Percentiles rank a stretch among this genome's conserved stretches.
Conservation (phyloP, 352 stramenopile species). For the Phytopythium oedochilum region DNA sequence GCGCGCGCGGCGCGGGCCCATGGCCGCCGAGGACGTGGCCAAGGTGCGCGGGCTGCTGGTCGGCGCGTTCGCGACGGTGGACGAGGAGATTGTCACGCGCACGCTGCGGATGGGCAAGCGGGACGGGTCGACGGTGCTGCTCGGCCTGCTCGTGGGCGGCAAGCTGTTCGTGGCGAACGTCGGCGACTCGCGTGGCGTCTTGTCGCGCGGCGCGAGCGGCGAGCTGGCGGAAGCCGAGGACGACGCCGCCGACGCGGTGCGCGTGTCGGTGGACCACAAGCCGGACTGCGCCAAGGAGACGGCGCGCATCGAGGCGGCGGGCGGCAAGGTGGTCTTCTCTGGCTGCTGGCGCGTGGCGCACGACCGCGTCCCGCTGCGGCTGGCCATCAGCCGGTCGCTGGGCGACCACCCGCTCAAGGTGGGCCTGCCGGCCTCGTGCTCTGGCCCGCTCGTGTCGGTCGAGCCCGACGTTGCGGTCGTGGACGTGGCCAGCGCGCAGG, state of each 20-base stretch:
- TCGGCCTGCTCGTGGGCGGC: conserved; percentile 60
- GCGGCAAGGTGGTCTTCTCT: conserved; percentile 76
- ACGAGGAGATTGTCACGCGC: conserved; percentile 66
- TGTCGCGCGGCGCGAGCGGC: conserved; percentile 14
- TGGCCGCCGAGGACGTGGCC: conserved; percentile 44
- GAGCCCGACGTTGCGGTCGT: conserved; percentile 67
- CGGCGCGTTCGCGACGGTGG: conserved; percentile 52
- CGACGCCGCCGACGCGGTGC: conserved; percentile 25
- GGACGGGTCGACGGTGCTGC: conserved; percentile 68
- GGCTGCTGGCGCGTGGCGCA: conserved; percentile 83
- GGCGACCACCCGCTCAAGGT: conserved; percentile 78
- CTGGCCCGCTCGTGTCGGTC: conserved; percentile 60
- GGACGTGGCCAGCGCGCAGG: conserved; percentile 39
- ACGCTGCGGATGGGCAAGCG: conserved; percentile 67
- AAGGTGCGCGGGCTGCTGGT: conserved; percentile 44
- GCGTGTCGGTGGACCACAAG: conserved; percentile 79
- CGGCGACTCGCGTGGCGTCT: conserved; percentile 68
- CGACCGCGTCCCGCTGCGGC: conserved; percentile 55
- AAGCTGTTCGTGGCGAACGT: conserved; percentile 80
- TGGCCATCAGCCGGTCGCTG: conserved; percentile 75
- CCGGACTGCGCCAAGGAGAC: conserved; percentile 60
- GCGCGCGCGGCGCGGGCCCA: conserved; percentile 17
- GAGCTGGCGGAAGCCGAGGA: conserved; percentile 14
- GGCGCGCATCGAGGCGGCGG: conserved; percentile 51
- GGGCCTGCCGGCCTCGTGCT: conserved; percentile 53